Evolutionary conservation across 495 filamentous ascomycete genomes (phyloP), one percentile per base, ranked within the genome.

Genomic region (Letharia lupina): DNA sequence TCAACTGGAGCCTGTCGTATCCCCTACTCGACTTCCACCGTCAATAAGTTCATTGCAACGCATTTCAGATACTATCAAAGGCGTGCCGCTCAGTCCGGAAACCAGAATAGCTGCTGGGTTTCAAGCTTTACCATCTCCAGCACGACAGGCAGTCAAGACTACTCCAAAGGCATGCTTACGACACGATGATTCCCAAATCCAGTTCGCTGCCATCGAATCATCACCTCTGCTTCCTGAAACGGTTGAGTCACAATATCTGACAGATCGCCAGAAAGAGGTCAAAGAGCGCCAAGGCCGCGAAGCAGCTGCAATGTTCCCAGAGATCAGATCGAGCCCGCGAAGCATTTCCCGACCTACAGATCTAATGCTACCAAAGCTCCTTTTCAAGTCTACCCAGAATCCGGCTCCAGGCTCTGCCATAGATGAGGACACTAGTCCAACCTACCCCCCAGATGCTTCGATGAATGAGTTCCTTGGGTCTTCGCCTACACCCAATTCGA

Each of bases 101-200:
- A 37, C 31, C 3, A 42, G 52, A 41, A 18, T 33, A 44, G n/a
- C 59, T 15, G 10, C 41, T 40, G 44, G 18, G 16, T 37, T n/a
- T 15, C 45, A 33, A 61, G 56, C 33, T 42, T 56, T 68, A 41
- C 39, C 58, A 39, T 33, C 42, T 33, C 11, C 63, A 60, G 52
- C 45, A 64, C 28, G 64, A 64, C 54, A 65, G 61, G 33, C 56
- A 41, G 48, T 63, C 63, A 68, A 69, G 31, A 61, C 60, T 9
- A 68, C 67, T 44, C 74, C 77, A 12, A 78, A 73, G 60, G 69
- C 68, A 20, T 82, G 78, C 35, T 75, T 84, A 39, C 82, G 86
- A 39, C 90, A 94, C 70, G 82, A 93, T 69, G 83, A 93, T 73
- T 91, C 90, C 8, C 89, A 93, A 67, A 80, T 93, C 42, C 79